Percentiles rank a stretch among this genome's conserved stretches.
Evolutionary conservation across 768 basidiomycete genomes (phyloP).

Genomic region (Sporobolomyces roseus): DNA sequence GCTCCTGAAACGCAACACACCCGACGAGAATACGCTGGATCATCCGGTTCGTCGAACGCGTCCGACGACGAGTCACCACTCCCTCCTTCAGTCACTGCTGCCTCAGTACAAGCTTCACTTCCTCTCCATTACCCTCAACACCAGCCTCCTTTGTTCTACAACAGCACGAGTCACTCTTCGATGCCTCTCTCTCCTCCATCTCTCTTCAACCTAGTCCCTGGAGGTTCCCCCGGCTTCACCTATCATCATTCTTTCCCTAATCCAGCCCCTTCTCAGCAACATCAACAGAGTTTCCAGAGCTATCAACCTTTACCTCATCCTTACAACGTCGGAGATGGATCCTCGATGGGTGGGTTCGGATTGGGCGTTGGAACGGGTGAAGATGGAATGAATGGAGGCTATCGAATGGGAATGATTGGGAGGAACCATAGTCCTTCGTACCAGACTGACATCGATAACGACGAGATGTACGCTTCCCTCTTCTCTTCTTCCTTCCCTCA

Average conservation of each 20-base stretch:
- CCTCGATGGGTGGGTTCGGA: neutral
- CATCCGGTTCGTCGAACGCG: neutral
- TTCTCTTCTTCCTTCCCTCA: neutral
- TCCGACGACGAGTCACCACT: neutral
- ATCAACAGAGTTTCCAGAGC: neutral
- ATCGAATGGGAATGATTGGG: neutral
- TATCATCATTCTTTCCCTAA: conserved; percentile 10
- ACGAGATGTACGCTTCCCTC: conserved; percentile 2
- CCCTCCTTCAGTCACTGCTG: neutral
- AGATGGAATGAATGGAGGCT: too few species aligned
- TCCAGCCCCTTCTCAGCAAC: neutral
- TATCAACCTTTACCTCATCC: neutral
- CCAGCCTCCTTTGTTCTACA: conserved; percentile 6
- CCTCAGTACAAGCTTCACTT: neutral
- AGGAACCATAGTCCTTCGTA: conserved; percentile 5
- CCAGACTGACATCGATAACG: neutral
- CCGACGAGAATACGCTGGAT: conserved; percentile 6
- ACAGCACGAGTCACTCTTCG: conserved; percentile 12
- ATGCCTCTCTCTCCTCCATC: conserved; percentile 18
- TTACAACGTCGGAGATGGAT: neutral
- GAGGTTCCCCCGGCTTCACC: conserved; percentile 5
- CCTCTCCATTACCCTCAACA: conserved; percentile 7
- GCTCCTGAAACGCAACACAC: neutral
- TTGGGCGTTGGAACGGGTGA: neutral
- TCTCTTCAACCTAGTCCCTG: conserved; percentile 15